Evolutionary conservation across 2,329 filamentous ascomycete species (phyloP), one percentile per base, ranked within the genome.

Genomic region (Ceratocystis diversiconidia): DNA sequence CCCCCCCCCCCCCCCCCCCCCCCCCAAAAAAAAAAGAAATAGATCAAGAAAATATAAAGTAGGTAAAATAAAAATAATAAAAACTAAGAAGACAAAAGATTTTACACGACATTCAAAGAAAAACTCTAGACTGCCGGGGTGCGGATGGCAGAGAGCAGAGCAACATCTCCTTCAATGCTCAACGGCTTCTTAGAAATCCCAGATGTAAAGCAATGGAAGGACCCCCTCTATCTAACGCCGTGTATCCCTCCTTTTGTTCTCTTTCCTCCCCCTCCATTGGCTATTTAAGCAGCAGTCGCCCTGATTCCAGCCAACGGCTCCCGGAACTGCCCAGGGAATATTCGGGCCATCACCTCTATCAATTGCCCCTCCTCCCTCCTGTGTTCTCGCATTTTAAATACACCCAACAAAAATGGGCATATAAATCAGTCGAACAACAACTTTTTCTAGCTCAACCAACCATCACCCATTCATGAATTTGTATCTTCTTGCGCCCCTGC

Each of bases 281-380:
- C 15, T 25, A 61, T 28, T 6, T 10, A 44, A 41, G 50, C 61
- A 50, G 46, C 63, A 60, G 52, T 43, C 61, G 55, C 63, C 57
- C 61, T 61, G 63, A 57, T 60, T 57, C 43, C 22, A 32, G 30
- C 41, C 55, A 46, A 50, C 55, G 46, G 15, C 19, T 28, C 63
- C 55, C 36, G 63, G 52, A 61, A 65, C 25, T 28, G 1, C 43
- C 43, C 52, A 41, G 44, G 63, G 61, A 28, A 65, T 65, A 61
- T 65, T 36, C 30, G 41, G 63, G 63, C 36, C 57, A 46, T 65
- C 41, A 61, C 41, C 30, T 46, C 55, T 61, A 59, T 19, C 3
- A 59, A 32, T 17, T 28, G 12, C 12, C 61, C n/a, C 28, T 28
- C 28, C 28, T 28, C 15, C 25, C n/a, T 19, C 44, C 17, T n/a